Evolutionary conservation across 306 rosid genomes (phyloP), one percentile per base, ranked within the genome.

Genomic region (Cyamopsis tetragonoloba): DNA sequence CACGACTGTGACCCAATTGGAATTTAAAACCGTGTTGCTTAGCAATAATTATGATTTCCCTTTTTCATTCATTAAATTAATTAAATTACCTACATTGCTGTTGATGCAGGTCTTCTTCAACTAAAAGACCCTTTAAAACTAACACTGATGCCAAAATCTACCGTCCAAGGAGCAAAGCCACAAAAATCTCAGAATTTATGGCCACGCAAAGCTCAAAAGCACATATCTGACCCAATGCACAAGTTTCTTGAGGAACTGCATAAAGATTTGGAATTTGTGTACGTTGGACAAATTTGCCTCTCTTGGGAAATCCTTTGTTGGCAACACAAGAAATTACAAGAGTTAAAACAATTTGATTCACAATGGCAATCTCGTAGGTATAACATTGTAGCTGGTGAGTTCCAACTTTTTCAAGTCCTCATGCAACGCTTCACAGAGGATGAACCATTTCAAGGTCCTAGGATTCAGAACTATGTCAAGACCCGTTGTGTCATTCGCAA

Each of bases 221-320:
- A 43, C 15, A 46, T 19, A 28, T 76, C 70, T 13, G 88, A 85
- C 22, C 80, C 83, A 27, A 37, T 70, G 80, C 11, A 41, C 47
- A 81, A 71, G 62, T 82, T 82, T 67, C 74, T 80, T 2, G 61
- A 74, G 47, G 96, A 87, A 42, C 47, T 89, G 41, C 75, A 83
- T 24, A 34, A 72, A 57, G 92, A 91, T 35, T 57, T 86, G 77
- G 97, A 91, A 77, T 71, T 79, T 79, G 92, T 88, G 6, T 91
- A 91, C 37, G 88, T 91, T 11, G 97, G 92, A 0, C 97, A 91
- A 24, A 56, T 81, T 78, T 91, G 97, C 50, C 87, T 91, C 49
- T 85, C 97, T 0, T 91, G 97, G 97, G 97, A 91, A 48, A 79
- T 91, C 24, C 79, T 91, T 20, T 92, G 82, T 44, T 91, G 97